A percentile compares a stretch with the other conserved stretches of the same genome.
These are phyloP conservation scores for Cordyceps militaris DNA, from an alignment of 2,329 filamentous ascomycete genomes.

Conservation along the genomic window DNA sequence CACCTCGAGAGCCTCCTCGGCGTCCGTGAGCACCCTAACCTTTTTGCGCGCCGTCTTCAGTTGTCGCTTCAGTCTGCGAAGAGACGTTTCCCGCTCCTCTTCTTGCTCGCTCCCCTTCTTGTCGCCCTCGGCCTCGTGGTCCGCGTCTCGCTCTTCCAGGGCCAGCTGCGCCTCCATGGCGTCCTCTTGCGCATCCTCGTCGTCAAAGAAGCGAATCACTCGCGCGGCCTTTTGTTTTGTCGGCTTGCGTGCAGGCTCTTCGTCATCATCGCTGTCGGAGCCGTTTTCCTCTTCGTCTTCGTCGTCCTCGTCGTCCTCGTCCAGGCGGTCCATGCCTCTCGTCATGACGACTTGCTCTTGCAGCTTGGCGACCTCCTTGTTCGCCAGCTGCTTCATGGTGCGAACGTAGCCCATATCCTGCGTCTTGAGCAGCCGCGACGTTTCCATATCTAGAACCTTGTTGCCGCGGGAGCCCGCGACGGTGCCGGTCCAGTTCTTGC, in stretches of 20 bases:
- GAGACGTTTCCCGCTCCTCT: slow-evolving; percentile 34
- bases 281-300: slow-evolving; percentile 26
- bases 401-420: slow-evolving; percentile 61
- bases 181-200: slow-evolving; percentile 30
- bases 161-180: slow-evolving; percentile 23
- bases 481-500: slow-evolving; percentile 47
- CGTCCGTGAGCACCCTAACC: slow-evolving; percentile 45
- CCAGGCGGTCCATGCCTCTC: slow-evolving; percentile 30
- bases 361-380: slow-evolving; percentile 49
- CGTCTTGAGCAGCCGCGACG: slow-evolving; percentile 58
- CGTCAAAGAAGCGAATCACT: slow-evolving; percentile 47
- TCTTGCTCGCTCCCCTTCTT: slow-evolving; percentile 24
- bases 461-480: slow-evolving; percentile 53
- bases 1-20: slow-evolving; percentile 50
- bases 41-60: slow-evolving; percentile 47
- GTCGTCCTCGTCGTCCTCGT: slow-evolving; percentile 28
- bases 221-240: slow-evolving; percentile 28
- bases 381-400: slow-evolving; percentile 52
- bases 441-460: slow-evolving; percentile 46
- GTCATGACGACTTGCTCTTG: slow-evolving; percentile 46
- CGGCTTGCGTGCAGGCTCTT: slow-evolving; percentile 23
- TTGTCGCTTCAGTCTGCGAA: slow-evolving; percentile 40
- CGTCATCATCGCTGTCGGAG: slow-evolving; percentile 25
- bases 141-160: slow-evolving; percentile 25
- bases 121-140: slow-evolving; percentile 16